Conservation (phyloP, 2,329 filamentous ascomycete species). For the Rhynchosporium graminicola region DNA sequence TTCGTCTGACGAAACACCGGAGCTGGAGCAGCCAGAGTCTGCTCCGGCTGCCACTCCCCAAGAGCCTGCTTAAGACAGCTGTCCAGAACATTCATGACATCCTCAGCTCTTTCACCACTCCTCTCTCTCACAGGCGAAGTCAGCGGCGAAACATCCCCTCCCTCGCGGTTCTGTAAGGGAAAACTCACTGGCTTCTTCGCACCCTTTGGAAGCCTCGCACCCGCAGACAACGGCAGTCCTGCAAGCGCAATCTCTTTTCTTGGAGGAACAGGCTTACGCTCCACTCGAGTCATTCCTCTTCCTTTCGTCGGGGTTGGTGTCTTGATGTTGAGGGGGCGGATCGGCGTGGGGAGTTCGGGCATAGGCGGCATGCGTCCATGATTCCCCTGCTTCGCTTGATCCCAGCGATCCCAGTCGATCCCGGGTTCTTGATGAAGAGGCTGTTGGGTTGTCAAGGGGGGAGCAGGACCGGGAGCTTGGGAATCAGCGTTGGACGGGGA, state of each 20-base stretch:
- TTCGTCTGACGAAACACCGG: background rate
- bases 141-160: conserved; percentile 1
- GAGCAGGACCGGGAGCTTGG: background rate
- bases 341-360: conserved; percentile 11
- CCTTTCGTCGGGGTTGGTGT: background rate
- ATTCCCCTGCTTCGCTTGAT: background rate
- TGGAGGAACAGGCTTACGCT: conserved; percentile 2
- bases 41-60: background rate
- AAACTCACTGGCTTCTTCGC: too few species aligned
- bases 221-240: too few species aligned
- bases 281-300: background rate
- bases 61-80: background rate
- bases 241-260: too few species aligned
- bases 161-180: too few species aligned
- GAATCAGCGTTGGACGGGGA: conserved; percentile 11
- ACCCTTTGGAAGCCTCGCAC: too few species aligned
- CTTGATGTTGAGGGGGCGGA: conserved; percentile 4
- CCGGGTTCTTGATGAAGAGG: conserved; percentile 17
- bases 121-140: too few species aligned
- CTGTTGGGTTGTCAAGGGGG: background rate
- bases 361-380: conserved; percentile 21
- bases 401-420: conserved; percentile 25
- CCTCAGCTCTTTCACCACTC: background rate
- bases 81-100: background rate
- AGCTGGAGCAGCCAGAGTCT: background rate